Base-by-base conservation (phyloP, 441 rosid genomes). In the Pelargonium cotyledonis region DNA sequence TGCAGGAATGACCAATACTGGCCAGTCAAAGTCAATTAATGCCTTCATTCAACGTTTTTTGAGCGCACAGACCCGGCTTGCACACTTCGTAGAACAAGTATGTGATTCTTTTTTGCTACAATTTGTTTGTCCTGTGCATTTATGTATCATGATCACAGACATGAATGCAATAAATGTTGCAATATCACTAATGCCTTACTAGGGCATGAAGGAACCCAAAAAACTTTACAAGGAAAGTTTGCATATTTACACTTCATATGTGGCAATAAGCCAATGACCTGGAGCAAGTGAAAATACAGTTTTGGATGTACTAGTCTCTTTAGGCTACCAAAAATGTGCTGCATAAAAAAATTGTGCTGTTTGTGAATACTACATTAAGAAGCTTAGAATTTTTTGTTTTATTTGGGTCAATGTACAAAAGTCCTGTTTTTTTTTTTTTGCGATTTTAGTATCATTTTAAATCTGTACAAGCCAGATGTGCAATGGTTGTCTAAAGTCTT, bases 1-100 rank as follows among this genome's bases (percentile, higher is more conserved):
- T 57, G 97, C 97, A 6, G 96, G 96, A 79, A 83, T 94, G 89
- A 87, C 90, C 40, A 77, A 85, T 69, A 76, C 85, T 63, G 91
- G 90, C 60, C 88, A 85, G 72, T 94, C 96, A 38, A 91, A 94
- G 77, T 81, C 87, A 43, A 89, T 94, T 65, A 89, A 88, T 79
- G 84, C 96, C 69, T 91, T 91, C 84, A 94, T 94, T 79, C 99
- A 89, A 83, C 85, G 99, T 68, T 91, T 91, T 81, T 71, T 94
- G 74, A 90, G 88, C 75, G 95, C 97, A 47, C 99, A 94, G 76
- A 86, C 97, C 11, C 86, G 91, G 21, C 92, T 91, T 44, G 91
- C 97, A 10, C 96, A 89, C 71, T 91, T 94, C 75, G 94, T 87
- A 23, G 99, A 89, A 80, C 99, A 89, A 81, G 99, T 94, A 82